Evolutionary conservation across 2,329 filamentous ascomycete genomes (phyloP), one percentile per base, ranked within the genome.

Genomic region (Lecanicillium sp.): DNA sequence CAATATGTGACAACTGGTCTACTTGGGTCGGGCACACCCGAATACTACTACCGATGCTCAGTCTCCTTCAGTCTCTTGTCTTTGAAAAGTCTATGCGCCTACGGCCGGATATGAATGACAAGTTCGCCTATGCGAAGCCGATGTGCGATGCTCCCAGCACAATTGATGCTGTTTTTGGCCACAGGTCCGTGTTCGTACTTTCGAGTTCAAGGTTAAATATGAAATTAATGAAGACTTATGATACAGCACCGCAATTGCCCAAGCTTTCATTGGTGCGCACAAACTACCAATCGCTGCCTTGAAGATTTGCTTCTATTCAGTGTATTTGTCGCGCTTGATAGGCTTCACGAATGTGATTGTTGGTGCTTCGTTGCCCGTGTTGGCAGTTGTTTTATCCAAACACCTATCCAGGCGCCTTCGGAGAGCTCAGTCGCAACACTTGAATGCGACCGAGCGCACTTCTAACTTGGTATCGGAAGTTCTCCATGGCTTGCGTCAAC

Each of bases 1-100:
- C 84, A 9, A 77, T 21, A 12, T 39, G 44, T 11, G 35, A 24
- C 5, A 49, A 49, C 10, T 38, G 39, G 40, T 30, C 35, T 14
- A 10, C 19, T 11, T 49, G 47, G 47, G 38, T 44, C 9, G 33
- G 39, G 2, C 32, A 39, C 9, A 32, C 41, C n/a, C 32, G 29
- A 3, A 30, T 44, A 14, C 26, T 38, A 19, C 12, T 49, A 12
- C 39, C 33, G 14, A 38, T 49, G 27, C 35, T 47, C 17, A 27
- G 44, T 6, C 36, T 47, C 5, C 35, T 47, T 40, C 36, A 40
- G 27, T 40, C 44, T 1, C 21, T 47, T 19, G 35, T 23, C 9
- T 39, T 47, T 14, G 44, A 47, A 40, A 47, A 47, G 36, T 47
- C 36, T 2, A 32, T 47, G 44, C 44, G 36, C n/a, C 29, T 40